Evolutionary conservation across 176 grass and related monocot genomes (phyloP).

Genomic region (Tillandsia fasciculata): DNA sequence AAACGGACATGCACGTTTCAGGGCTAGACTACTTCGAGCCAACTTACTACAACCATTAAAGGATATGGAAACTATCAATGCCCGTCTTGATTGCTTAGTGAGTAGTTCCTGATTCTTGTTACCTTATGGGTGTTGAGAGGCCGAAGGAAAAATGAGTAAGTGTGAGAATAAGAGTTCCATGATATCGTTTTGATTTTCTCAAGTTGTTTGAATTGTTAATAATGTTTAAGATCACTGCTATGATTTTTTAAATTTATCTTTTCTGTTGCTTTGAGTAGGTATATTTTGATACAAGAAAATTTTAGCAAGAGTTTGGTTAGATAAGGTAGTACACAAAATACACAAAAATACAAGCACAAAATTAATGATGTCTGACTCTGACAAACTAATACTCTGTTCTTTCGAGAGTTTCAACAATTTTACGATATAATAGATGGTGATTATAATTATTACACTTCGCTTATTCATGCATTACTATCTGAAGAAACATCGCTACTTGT

Average conservation of each 20-base stretch:
- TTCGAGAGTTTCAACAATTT: background rate
- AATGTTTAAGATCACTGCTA: too few relatives aligned
- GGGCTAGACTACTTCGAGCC: constrained; percentile 81
- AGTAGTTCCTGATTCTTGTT: constrained; percentile 17
- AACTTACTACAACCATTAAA: constrained; percentile 92
- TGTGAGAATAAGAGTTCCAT: background rate
- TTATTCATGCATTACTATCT: background rate
- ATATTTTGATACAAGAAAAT: too few relatives aligned
- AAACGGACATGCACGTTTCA: constrained; percentile 34
- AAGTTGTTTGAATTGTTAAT: too few relatives aligned
- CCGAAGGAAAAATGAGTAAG: background rate
- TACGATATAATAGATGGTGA: background rate
- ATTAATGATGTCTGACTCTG: too few relatives aligned
- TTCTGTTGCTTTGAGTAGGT: too few relatives aligned
- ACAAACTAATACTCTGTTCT: background rate
- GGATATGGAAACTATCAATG: constrained; percentile 84
- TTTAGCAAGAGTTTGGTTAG: too few relatives aligned
- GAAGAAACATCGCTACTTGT: background rate
- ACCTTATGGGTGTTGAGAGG: background rate
- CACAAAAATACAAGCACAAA: too few relatives aligned
- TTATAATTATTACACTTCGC: background rate
- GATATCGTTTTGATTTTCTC: too few relatives aligned
- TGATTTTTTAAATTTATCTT: too few relatives aligned
- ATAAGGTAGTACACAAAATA: too few relatives aligned
- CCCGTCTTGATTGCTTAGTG: constrained; percentile 88